Conservation (phyloP, 371 early-diverging fungal genomes). For the Mortierella sp. region DNA sequence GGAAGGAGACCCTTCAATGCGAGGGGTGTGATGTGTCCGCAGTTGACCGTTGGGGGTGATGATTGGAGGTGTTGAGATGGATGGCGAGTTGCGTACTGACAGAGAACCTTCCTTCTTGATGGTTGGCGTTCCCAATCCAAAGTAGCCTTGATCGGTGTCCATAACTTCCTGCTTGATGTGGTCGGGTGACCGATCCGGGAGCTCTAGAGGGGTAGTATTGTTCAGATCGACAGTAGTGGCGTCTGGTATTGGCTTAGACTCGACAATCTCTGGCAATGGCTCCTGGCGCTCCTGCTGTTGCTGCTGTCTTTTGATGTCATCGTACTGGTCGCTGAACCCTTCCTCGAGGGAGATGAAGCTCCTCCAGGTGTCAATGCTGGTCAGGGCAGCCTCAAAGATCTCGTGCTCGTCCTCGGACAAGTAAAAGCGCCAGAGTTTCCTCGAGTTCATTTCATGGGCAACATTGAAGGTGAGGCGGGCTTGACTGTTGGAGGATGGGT, state of each 20-base stretch:
- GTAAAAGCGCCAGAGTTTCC: constrained; percentile 58
- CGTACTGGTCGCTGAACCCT: constrained; percentile 32
- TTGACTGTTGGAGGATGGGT: constrained; percentile 41
- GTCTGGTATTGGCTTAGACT: constrained; percentile 13
- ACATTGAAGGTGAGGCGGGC: constrained; percentile 46
- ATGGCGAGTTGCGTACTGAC: constrained; percentile 22
- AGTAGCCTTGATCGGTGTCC: constrained; percentile 23
- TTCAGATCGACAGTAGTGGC: constrained; percentile 4
- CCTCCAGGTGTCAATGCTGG: constrained; percentile 62
- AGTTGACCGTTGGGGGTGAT: constrained; percentile 28
- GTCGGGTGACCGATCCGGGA: background rate
- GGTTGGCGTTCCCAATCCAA: constrained; percentile 11
- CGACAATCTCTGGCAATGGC: constrained; percentile 3
- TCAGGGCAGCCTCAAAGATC: constrained; percentile 60
- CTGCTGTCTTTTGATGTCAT: constrained; percentile 20
- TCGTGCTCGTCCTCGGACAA: constrained; percentile 57
- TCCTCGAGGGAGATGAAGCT: constrained; percentile 62
- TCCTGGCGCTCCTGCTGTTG: constrained; percentile 1
- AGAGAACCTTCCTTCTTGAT: constrained; percentile 43
- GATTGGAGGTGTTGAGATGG: constrained; percentile 27
- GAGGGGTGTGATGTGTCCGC: constrained; percentile 32
- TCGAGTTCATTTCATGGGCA: constrained; percentile 57
- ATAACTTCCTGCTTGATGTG: constrained; percentile 31
- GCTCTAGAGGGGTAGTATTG: background rate
- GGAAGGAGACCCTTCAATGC: constrained; percentile 24